Base-by-base conservation (phyloP, 768 basidiomycete genomes). In the Phanerochaete sordida region DNA sequence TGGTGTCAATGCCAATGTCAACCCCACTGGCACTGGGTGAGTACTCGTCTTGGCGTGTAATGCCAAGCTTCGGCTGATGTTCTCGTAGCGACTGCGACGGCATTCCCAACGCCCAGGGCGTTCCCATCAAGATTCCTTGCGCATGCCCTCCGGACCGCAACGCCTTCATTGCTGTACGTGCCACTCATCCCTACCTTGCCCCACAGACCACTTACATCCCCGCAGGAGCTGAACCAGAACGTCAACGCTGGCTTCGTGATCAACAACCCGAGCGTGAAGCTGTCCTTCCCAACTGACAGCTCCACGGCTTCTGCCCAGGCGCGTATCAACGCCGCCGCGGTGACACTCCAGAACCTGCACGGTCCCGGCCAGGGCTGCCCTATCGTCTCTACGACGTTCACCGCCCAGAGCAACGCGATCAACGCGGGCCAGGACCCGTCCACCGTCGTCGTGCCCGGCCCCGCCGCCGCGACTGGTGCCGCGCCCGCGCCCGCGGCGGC, bases 341-440 rank as follows among this genome's bases (percentile, higher is more conserved):
- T 87, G 26, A 88, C 89, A 0, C 75, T 91, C 21, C 89, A 91
- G 74, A 91, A 91, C 72, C 70, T 91, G 44, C 75, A 80, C 57
- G 89, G 87, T 0, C 76, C 86, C 0, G 90, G 88, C 45, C 70
- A 76, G 3, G 89, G 87, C 6, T 90, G 87, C 68, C 87, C 88
- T 2, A 77, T 82, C 28, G 81, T 79, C 0, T 77, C 85, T 9
- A 88, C 88, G 0, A 89, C 86, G 3, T 83, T 87, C 51, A 13
- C 53, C 52, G 62, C 63, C 47, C 50, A 60, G 45, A 57, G 58
- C 54, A 57, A 58, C 56, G 65, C 64, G 47, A 65, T 68, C 59
- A 66, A 68, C 62, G 65, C 65, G 31, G 62, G 59, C 43, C 57
- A 56, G 35, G 31, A 59, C 49, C 49, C 57, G 16, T 19, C 26